Conservation (phyloP, 257 asterid species). For the Salvia splendens region DNA sequence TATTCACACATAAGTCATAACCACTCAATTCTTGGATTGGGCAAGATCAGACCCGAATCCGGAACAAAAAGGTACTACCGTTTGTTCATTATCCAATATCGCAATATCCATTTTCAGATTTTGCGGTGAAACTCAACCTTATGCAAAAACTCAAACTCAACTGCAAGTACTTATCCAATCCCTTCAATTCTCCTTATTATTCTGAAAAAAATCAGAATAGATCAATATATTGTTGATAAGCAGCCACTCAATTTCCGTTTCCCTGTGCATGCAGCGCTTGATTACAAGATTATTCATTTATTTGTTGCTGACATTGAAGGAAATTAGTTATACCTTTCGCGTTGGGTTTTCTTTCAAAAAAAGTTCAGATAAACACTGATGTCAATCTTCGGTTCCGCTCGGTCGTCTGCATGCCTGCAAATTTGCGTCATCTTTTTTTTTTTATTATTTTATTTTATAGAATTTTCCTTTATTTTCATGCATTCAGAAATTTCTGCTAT, state of each 20-base stretch:
- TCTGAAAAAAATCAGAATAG: background rate
- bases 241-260: background rate
- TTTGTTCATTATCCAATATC: background rate
- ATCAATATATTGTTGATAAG: background rate
- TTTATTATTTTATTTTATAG: too few species aligned
- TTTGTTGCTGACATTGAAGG: background rate
- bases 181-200: background rate
- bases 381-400: background rate
- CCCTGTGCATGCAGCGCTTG: slow-evolving; percentile 17
- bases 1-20: too few species aligned
- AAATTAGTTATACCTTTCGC: background rate
- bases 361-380: background rate
- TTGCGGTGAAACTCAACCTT: slow-evolving; percentile 18
- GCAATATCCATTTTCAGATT: slow-evolving; percentile 31
- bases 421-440: background rate
- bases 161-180: slow-evolving; percentile 5
- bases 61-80: background rate
- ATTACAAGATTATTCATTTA: slow-evolving; percentile 6
- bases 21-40: background rate
- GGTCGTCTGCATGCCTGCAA: background rate
- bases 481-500: background rate
- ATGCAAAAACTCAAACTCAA: background rate
- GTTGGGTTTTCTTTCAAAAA: background rate
- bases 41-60: slow-evolving; percentile 8
- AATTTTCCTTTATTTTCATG: background rate